phyloP scores from a whole-genome alignment of 225 moss, liverwort and hornwort genomes.

The Rhytidiadelphus loreus region DNA sequence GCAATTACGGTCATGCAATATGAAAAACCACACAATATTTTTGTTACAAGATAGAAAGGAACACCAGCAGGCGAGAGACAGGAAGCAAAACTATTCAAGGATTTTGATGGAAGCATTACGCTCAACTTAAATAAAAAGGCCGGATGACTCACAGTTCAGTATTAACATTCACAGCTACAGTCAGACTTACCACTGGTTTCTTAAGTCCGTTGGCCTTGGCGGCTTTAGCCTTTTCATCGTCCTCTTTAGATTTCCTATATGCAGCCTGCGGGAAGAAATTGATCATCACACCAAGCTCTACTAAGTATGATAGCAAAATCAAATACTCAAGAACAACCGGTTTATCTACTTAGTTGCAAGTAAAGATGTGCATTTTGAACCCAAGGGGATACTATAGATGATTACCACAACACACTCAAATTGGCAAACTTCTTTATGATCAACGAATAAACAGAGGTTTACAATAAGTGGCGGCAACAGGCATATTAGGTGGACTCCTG shows the following conservation, averaged over 20 bases:
- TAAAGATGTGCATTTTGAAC: background rate
- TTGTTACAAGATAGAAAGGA: background rate
- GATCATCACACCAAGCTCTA: background rate
- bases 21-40: background rate
- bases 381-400: background rate
- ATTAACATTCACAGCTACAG: background rate
- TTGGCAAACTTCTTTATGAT: background rate
- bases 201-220: conserved; percentile 13
- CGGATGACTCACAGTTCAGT: background rate
- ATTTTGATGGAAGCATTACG: background rate
- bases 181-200: conserved; percentile 22
- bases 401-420: background rate
- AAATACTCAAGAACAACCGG: background rate
- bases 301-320: background rate
- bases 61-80: background rate
- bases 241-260: conserved; percentile 21
- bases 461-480: background rate
- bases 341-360: background rate
- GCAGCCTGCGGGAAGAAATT: conserved; percentile 32
- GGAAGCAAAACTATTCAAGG: background rate
- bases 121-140: background rate
- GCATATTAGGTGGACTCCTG: background rate
- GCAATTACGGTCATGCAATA: background rate
- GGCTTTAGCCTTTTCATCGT: conserved; percentile 32
- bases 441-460: background rate